Evolutionary conservation across 2,329 filamentous ascomycete genomes (phyloP), one percentile per base, ranked within the genome.

Genomic region (Metarhizium humberi): DNA sequence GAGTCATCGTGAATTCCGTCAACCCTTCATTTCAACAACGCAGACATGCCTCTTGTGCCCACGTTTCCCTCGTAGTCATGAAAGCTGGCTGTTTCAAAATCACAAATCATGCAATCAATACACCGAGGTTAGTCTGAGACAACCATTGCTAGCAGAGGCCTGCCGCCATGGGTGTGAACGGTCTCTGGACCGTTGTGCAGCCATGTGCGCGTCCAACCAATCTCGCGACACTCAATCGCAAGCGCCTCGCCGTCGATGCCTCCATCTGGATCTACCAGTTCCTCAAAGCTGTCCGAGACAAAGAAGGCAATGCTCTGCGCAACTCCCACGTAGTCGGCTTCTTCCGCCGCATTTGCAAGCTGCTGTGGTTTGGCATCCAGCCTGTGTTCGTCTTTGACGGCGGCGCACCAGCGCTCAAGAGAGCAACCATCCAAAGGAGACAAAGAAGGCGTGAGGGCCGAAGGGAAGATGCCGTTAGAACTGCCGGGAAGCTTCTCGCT

Each of bases 211-310:
- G 94, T 42, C 95, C 94, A 20, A 95, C 95, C 59, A 96, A 96
- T 71, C 87, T 99, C 64, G 92, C 95, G 64, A 96, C 92, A 14
- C 84, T 99, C 58, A 97, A 97, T 71, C 90, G 88, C 63, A 96
- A 96, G 74, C 90, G 94, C 16, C 87, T 99, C 51, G 95, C 94
- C 50, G 90, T 99, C 62, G 94, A 99, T 73, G 94, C 95, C 56
- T 96, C 92, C 13, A 99, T 99, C 69, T 99, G 94, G 94, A 97
- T 99, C 64, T 99, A 99, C 78, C 94, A 99, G 68, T 99, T 99
- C 67, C 84, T 99, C 64, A 99, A 99, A 75, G 94, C 95, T 10
- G 94, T 99, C 11, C 92, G 94, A 64, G 94, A 99, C 73, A 96
- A 97, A 67, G 94, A 99, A 72, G 94, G 94, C 54, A 96, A 99